Conservation (phyloP, 257 asterid genomes). For the Solanum rostratum region DNA sequence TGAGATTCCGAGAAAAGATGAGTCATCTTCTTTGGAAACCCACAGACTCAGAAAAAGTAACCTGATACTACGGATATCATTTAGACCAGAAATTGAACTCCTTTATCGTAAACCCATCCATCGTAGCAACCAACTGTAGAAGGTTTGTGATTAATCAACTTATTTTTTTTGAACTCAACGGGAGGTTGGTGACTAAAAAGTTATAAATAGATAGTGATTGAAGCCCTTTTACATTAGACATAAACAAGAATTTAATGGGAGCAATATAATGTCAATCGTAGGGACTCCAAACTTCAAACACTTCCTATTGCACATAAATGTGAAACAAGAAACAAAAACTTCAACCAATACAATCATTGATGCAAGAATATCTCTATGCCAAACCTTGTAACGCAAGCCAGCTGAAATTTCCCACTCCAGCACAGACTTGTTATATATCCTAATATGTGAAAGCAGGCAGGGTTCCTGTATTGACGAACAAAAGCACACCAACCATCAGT, state of each 20-base stretch:
- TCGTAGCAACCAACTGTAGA: background rate
- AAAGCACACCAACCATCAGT: background rate
- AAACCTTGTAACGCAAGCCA: slow-evolving; percentile 91
- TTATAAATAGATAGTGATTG: background rate
- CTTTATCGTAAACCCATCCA: background rate
- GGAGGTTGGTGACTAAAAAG: background rate
- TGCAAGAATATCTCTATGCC: slow-evolving; percentile 11
- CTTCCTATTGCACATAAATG: background rate
- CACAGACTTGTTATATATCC: slow-evolving; percentile 90
- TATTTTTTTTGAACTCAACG: background rate
- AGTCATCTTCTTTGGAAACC: background rate
- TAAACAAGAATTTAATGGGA: background rate
- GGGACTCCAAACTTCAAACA: background rate
- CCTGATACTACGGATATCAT: background rate
- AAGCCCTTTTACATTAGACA: background rate
- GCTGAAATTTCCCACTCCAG: slow-evolving; percentile 97
- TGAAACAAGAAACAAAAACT: background rate
- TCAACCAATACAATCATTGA: background rate
- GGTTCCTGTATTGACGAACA: slow-evolving; percentile 54
- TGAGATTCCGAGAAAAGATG: background rate
- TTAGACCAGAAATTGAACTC: background rate
- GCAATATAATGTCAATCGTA: background rate
- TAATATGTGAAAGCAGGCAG: slow-evolving; percentile 73
- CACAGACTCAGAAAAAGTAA: background rate
- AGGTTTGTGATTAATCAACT: background rate